Evolutionary conservation across 164 flowering plant species (phyloP), one percentile per base, ranked within the genome.

Genomic region (Pachysandra terminalis): DNA sequence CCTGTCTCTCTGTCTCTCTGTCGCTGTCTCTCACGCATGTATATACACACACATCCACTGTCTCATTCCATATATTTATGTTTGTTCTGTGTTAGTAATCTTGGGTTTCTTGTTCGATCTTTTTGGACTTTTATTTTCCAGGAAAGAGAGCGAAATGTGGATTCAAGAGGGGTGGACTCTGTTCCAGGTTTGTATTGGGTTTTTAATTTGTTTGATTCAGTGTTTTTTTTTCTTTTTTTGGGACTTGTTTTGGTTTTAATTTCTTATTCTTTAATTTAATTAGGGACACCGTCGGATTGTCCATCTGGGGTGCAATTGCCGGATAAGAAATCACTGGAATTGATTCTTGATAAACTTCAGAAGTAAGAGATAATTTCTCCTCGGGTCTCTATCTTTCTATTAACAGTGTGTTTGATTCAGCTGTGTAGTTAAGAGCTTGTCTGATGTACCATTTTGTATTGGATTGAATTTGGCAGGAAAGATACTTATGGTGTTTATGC

Each of bases 401-500:
- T 58, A 32, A 21, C 25, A 27, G 22, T 41, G 12, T 49, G 35
- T 54, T 61, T 68, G 10, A n/a, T 62, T 21, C n/a, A 24, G 28
- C 61, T 22, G 12, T 27, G 16, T 3, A 32, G 40, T 16, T 40
- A 1, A 59, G 68, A 21, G 9, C 21, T 35, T 59, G 16, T 63
- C 22, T 64, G 8, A 60, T 68, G 57, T 45, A 23, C 21, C 28
- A 54, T 32, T n/a, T n/a, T 61, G 16, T 35, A 52, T 28, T 54
- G 48, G 51, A 68, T 64, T 73, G 59, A 26, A 58, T 65, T 65
- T 79, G 74, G 74, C 93, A 95, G 99, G 92, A 92, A 95, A 73
- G 99, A 95, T 66, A 86, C 83, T 10, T 95, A 95, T 75, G 96
- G 97, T 27, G 99, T 92, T 60, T 92, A 85, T 76, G 94, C 97